phyloP scores from a whole-genome alignment of 2,329 filamentous ascomycete species.

The Xylariaceae sp. region DNA sequence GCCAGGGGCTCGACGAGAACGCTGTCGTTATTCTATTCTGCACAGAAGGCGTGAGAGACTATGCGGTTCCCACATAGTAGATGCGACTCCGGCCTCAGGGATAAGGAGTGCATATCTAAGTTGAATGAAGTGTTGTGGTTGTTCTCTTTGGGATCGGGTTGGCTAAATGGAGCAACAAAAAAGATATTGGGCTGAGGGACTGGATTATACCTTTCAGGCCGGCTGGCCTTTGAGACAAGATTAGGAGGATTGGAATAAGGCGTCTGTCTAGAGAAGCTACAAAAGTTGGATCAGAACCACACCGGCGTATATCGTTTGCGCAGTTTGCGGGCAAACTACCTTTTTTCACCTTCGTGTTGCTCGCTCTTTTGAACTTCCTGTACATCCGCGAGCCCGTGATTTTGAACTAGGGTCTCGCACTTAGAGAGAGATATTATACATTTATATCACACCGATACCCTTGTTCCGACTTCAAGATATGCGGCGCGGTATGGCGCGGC shows the following conservation, averaged over 20 bases:
- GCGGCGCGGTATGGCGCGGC: neutral
- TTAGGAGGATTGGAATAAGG: conserved; percentile 13
- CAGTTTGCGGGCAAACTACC: conserved; percentile 6
- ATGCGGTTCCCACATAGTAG: conserved; percentile 36
- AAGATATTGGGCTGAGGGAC: neutral
- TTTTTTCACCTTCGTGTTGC: conserved; percentile 1
- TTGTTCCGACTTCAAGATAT: neutral
- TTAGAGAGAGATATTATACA: conserved; percentile 19
- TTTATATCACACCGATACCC: conserved; percentile 7
- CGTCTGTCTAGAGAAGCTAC: conserved; percentile 16
- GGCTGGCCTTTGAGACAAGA: conserved; percentile 4
- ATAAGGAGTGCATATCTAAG: conserved; percentile 3
- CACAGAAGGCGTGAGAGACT: conserved; percentile 58
- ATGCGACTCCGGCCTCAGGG: neutral
- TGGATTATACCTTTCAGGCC: conserved; percentile 1
- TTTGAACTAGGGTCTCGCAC: conserved; percentile 6
- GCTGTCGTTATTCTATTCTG: conserved; percentile 60
- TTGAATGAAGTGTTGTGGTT: neutral
- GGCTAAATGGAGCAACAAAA: conserved; percentile 7
- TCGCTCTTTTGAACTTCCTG: conserved; percentile 12
- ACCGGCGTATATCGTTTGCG: conserved; percentile 3
- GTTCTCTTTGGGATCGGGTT: conserved; percentile 1
- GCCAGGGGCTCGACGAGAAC: conserved; percentile 38
- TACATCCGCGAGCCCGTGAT: conserved; percentile 17
- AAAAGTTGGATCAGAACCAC: conserved; percentile 15